Evolutionary conservation across 2,329 filamentous ascomycete genomes (phyloP).

Genomic region (Dactylellina parvicollis): DNA sequence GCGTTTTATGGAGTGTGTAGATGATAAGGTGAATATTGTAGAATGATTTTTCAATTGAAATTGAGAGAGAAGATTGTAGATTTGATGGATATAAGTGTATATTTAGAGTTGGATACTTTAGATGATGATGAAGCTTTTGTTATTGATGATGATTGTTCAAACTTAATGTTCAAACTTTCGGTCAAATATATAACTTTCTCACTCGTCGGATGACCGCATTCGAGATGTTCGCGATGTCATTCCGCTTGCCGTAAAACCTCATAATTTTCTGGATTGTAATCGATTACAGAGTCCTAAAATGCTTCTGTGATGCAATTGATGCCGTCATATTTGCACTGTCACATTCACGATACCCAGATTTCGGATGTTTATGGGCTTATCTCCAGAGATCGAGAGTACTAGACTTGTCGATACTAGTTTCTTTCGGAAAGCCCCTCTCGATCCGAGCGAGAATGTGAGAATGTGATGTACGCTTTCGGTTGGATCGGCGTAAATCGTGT

Average conservation of each 20-base stretch:
- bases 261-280: no score
- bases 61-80: no score
- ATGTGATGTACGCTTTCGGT: neutral
- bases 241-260: neutral
- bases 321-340: constrained; percentile 10
- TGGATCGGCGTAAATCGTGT: constrained; percentile 26
- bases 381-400: neutral
- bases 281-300: neutral
- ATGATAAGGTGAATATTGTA: no score
- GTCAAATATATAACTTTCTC: constrained; percentile 25
- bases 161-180: constrained; percentile 1
- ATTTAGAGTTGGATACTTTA: no score
- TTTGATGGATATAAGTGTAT: no score
- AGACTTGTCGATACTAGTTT: neutral
- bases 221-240: neutral
- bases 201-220: neutral
- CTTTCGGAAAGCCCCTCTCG: neutral
- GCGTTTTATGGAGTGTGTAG: neutral
- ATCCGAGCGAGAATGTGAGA: neutral
- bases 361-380: no score
- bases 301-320: constrained; percentile 18
- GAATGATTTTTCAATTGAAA: no score
- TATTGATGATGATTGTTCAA: neutral
- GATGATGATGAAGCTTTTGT: neutral
- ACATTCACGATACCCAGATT: no score